Percentiles rank a stretch among this genome's conserved stretches.
phyloP scores from a whole-genome alignment of 495 filamentous ascomycete species.

The Parathielavia hyrcaniae region DNA sequence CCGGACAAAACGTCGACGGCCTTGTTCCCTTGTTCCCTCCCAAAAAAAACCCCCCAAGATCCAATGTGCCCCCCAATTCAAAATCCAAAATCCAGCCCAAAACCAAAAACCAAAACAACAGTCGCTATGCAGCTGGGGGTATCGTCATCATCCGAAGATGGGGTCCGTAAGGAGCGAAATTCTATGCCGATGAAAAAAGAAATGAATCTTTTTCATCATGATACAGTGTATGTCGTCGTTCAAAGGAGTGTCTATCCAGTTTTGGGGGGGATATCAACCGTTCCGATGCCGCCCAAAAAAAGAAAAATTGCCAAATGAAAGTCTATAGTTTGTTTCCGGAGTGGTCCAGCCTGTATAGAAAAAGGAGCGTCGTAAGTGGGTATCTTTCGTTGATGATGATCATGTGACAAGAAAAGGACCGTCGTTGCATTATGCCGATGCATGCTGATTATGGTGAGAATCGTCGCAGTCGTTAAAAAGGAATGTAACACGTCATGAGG shows the following conservation, averaged over 20 bases:
- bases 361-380: conserved; percentile 44
- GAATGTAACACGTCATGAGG: conserved; percentile 29
- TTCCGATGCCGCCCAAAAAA: conserved; percentile 20
- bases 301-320: conserved; percentile 41
- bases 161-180: conserved; percentile 33
- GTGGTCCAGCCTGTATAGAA: conserved; percentile 34
- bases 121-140: conserved; percentile 51
- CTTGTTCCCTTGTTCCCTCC: neutral
- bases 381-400: conserved; percentile 36
- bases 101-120: conserved; percentile 36
- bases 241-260: conserved; percentile 29
- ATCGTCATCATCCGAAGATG: conserved; percentile 33
- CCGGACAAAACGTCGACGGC: conserved; percentile 9
- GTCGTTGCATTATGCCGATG: conserved; percentile 30
- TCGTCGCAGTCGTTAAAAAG: conserved; percentile 44
- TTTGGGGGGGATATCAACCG: conserved; percentile 16
- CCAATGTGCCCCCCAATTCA: neutral
- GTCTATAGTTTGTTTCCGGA: conserved; percentile 36
- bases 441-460: conserved; percentile 12
- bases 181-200: conserved; percentile 30
- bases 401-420: conserved; percentile 34
- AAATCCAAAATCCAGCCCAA: neutral
- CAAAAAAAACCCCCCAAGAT: conserved; percentile 4
- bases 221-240: conserved; percentile 13
- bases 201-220: conserved; percentile 26